Evolutionary conservation across 2,329 filamentous ascomycete species (phyloP), one percentile per base, ranked within the genome.

Genomic region (Trichoderma sp.): DNA sequence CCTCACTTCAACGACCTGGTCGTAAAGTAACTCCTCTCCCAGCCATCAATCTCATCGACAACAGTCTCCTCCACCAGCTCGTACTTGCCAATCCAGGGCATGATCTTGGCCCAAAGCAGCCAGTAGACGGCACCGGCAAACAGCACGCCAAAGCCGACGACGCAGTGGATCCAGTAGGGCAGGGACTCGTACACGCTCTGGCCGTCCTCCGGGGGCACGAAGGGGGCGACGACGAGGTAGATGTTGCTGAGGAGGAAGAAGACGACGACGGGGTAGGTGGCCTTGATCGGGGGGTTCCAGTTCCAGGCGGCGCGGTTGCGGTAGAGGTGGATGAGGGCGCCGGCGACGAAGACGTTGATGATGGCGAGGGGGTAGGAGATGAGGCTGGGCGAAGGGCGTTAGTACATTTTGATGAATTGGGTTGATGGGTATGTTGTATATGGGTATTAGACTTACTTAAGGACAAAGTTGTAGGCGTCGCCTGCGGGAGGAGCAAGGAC

Each of bases 401-500:
- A 69, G 63, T 28, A 52, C 24, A 52, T 12, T 9, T 14, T 4
- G 6, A 44, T 66, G 7, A 63, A 44, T 50, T 2, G 28, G 17
- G 3, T 14, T 26, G 21, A 1, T 34, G 14, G 3, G 14, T 39
- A 3, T 39, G 9, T 39, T 39, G 3, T 39, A 15, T 41, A 3
- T 15, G 3, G 34, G 5, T 14, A 3, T 44, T 39, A 15, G 15
- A 72, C 80, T 72, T 78, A 84, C 81, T 87, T 85, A 67, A 85
- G 76, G 54, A 85, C 80, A 70, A 88, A 88, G 76, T 87, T 87
- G 75, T 88, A 89, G 0, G 86, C 86, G 74, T 89, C 86, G 43
- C 87, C 88, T 2, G 87, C 85, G 2, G 88, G 88, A 43, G 88
- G 87, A 0, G 86, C 87, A 2, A 90, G 77, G 74, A 90, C 88